Evolutionary conservation across 2,329 filamentous ascomycete genomes (phyloP).

Genomic region (Cadophora luteo-olivacea): DNA sequence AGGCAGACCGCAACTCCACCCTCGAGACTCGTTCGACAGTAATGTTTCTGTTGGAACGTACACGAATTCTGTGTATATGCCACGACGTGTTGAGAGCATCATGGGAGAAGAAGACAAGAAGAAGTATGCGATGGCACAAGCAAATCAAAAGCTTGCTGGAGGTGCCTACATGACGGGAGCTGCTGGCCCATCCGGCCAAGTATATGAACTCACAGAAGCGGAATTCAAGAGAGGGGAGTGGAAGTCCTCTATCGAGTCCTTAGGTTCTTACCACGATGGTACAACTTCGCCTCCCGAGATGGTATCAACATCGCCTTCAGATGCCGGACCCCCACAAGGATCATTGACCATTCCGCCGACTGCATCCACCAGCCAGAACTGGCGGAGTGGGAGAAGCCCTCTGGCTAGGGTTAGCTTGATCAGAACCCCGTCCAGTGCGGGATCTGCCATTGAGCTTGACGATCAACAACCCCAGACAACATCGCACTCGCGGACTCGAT

Average conservation of each 20-base stretch:
- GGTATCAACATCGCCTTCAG: slow-evolving; percentile 26
- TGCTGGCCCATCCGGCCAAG: slow-evolving; percentile 51
- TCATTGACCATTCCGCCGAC: slow-evolving; percentile 33
- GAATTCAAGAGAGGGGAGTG: slow-evolving; percentile 51
- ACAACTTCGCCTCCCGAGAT: slow-evolving; percentile 29
- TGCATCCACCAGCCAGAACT: slow-evolving; percentile 32
- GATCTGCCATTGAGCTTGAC: slow-evolving; percentile 37
- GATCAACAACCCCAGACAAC: slow-evolving; percentile 24
- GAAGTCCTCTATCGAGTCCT: slow-evolving; percentile 49
- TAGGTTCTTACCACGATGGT: slow-evolving; percentile 37
- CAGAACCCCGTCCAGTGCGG: slow-evolving; percentile 39
- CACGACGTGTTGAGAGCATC: slow-evolving; percentile 67
- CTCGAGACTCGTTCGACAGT: slow-evolving; percentile 71
- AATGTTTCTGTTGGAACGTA: slow-evolving; percentile 62
- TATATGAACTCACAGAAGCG: slow-evolving; percentile 57
- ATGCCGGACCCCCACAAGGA: slow-evolving; percentile 25
- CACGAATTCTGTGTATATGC: slow-evolving; percentile 64
- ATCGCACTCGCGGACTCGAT: slow-evolving; percentile 17
- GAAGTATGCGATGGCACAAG: slow-evolving; percentile 75
- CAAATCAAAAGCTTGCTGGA: slow-evolving; percentile 49
- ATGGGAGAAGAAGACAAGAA: slow-evolving; percentile 79
- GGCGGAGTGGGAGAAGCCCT: slow-evolving; percentile 45
- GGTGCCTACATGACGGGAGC: slow-evolving; percentile 46
- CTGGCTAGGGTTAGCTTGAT: slow-evolving; percentile 46
- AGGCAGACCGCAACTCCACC: slow-evolving; percentile 51